Percentiles rank a stretch among this genome's conserved stretches.
Conservation (phyloP, 1,139 yeast genomes). For the Magnusiomyces fungicola region DNA sequence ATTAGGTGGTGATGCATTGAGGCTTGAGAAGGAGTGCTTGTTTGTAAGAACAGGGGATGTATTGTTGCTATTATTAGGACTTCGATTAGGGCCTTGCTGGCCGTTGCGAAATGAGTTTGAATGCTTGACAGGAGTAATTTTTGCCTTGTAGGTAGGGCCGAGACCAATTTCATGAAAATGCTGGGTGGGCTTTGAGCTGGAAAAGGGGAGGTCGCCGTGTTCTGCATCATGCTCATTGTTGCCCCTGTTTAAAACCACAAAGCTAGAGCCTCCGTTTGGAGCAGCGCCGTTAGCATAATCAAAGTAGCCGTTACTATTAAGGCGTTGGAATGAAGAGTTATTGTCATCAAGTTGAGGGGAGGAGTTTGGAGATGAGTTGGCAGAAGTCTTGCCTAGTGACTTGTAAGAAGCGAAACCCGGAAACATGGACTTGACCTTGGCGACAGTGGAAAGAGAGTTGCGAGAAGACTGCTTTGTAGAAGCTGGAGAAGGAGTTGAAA, state of each 20-base stretch:
- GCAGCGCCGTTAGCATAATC: neutral
- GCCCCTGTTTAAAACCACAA: neutral
- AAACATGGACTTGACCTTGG: constrained; percentile 15
- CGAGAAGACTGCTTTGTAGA: neutral
- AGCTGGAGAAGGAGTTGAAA: too few relatives aligned
- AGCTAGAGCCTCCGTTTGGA: neutral
- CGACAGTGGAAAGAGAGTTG: constrained; percentile 3
- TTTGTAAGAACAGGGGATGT: neutral
- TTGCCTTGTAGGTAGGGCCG: constrained; percentile 14
- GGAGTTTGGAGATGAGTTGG: neutral
- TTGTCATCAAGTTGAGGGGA: neutral
- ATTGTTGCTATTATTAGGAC: neutral
- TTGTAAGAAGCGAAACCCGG: constrained; percentile 15
- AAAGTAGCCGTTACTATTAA: neutral
- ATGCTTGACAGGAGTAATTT: constrained; percentile 12
- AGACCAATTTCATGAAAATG: constrained; percentile 12
- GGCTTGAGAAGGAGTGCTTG: neutral
- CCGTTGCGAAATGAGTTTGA: neutral
- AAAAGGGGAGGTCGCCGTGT: neutral
- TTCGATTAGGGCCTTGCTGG: too few relatives aligned
- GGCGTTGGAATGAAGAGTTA: neutral
- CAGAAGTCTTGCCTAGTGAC: constrained; percentile 7
- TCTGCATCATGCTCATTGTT: neutral
- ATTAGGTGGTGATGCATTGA: neutral
- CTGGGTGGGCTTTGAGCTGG: constrained; percentile 6